These are phyloP conservation scores for Scopulariopsis brevicaulis DNA, from an alignment of 2,329 filamentous ascomycete species.

Conservation along the genomic window DNA sequence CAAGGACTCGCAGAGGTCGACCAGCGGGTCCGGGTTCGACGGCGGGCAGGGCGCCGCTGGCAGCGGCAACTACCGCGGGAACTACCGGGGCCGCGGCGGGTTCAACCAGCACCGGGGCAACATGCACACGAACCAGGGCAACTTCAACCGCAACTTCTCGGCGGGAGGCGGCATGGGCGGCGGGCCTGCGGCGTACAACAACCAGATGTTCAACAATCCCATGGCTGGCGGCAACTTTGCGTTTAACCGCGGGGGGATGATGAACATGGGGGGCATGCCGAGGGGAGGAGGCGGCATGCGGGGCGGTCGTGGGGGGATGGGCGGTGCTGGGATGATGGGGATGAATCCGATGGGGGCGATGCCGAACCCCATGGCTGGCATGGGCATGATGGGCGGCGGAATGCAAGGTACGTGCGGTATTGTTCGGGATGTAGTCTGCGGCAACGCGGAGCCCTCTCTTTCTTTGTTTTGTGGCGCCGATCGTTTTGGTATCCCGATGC, in stretches of 20 bases:
- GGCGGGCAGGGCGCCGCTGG: constrained; percentile 32
- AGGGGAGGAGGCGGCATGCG: constrained; percentile 38
- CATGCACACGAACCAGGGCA: constrained; percentile 33
- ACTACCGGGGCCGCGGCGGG: constrained; percentile 38
- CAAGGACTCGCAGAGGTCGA: constrained; percentile 49
- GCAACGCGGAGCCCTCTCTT: neutral
- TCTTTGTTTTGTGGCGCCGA: neutral
- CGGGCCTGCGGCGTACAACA: constrained; percentile 26
- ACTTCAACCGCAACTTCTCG: constrained; percentile 25
- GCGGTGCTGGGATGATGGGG: constrained; percentile 37
- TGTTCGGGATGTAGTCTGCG: neutral
- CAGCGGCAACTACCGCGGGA: constrained; percentile 38
- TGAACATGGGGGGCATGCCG: constrained; percentile 24
- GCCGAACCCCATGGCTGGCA: constrained; percentile 19
- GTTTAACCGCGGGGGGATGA: constrained; percentile 37
- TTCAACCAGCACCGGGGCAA: constrained; percentile 34
- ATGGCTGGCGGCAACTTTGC: constrained; percentile 41
- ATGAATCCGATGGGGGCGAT: constrained; percentile 24
- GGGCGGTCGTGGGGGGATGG: constrained; percentile 25
- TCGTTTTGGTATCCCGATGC: neutral
- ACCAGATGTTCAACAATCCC: constrained; percentile 33
- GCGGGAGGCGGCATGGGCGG: constrained; percentile 21
- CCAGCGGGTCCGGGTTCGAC: constrained; percentile 37
- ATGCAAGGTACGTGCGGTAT: constrained; percentile 29
- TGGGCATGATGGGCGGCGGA: constrained; percentile 32